Evolutionary conservation across 371 early-diverging fungal species (phyloP).

Genomic region (Mortierella sp.): DNA sequence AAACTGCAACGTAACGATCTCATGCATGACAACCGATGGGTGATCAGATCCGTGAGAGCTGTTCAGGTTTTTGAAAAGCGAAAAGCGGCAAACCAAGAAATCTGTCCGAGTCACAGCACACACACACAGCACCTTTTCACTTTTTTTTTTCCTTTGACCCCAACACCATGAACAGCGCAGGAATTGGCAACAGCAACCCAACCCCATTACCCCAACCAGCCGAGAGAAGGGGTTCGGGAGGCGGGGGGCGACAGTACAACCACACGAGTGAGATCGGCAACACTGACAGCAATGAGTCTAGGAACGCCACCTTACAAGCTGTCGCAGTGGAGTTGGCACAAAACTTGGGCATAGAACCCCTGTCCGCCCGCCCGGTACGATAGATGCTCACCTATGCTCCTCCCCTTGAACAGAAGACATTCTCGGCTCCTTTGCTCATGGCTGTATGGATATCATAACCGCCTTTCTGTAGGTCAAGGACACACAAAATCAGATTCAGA

Average conservation of each 20-base stretch:
- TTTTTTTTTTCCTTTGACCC: neutral
- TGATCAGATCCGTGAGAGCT: too few species aligned
- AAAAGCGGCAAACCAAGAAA: neutral
- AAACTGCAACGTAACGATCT: slow-evolving; percentile 89
- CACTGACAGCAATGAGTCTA: slow-evolving; percentile 4
- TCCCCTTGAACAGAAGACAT: neutral
- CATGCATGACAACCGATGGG: slow-evolving; percentile 64
- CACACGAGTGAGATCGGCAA: neutral
- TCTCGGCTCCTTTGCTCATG: too few species aligned
- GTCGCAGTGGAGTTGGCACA: slow-evolving; percentile 33
- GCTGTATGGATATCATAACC: too few species aligned
- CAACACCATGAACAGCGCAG: neutral
- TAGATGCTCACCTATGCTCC: neutral
- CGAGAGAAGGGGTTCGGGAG: neutral
- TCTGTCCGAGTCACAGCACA: slow-evolving; percentile 1
- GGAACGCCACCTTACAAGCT: neutral
- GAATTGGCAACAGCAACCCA: neutral
- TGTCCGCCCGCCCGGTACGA: slow-evolving; percentile 30
- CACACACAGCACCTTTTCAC: neutral
- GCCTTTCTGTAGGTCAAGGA: slow-evolving; percentile 16
- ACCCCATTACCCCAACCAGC: neutral
- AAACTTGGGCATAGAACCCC: slow-evolving; percentile 39
- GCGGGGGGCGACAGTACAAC: neutral
- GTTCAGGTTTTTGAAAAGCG: neutral
- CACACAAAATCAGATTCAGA: slow-evolving; percentile 39